A percentile compares a stretch with the other conserved stretches of the same genome.
Evolutionary conservation across 2,329 filamentous ascomycete species (phyloP).

Genomic region (Paraphoma chrysanthemicola): DNA sequence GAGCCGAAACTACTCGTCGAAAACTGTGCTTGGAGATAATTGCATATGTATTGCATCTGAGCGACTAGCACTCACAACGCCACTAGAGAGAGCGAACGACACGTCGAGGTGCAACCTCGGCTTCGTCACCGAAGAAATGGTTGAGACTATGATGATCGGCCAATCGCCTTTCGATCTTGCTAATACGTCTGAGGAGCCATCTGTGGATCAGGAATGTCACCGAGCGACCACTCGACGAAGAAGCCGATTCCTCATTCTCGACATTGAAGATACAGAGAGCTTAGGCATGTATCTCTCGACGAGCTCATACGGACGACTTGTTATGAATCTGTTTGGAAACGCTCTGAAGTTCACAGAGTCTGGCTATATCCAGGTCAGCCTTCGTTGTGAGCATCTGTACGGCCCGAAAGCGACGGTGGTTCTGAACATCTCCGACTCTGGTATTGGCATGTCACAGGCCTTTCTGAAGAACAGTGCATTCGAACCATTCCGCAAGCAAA

Average conservation of each 20-base stretch:
- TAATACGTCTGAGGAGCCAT: not conserved
- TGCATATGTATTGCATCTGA: constrained; percentile 28
- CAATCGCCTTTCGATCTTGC: constrained; percentile 9
- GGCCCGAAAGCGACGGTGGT: constrained; percentile 9
- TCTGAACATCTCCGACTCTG: constrained; percentile 42
- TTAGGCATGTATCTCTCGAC: constrained; percentile 51
- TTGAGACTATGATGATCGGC: constrained; percentile 17
- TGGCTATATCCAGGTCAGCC: constrained; percentile 29
- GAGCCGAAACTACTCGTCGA: constrained; percentile 46
- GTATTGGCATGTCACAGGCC: constrained; percentile 31
- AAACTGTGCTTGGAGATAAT: constrained; percentile 20
- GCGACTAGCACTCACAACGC: constrained; percentile 25
- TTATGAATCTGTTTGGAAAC: constrained; percentile 42
- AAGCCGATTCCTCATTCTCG: constrained; percentile 25
- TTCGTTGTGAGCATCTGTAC: constrained; percentile 10
- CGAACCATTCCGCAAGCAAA: constrained; percentile 39
- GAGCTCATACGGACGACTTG: constrained; percentile 33
- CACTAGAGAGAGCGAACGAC: not conserved
- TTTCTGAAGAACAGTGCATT: constrained; percentile 33
- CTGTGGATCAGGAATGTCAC: not conserved
- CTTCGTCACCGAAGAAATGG: constrained; percentile 13
- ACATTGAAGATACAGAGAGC: constrained; percentile 19
- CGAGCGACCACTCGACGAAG: constrained; percentile 9
- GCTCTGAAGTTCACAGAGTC: constrained; percentile 38
- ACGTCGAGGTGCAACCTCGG: constrained; percentile 13